These are phyloP conservation scores for Adiantum capillusveneris DNA, from an alignment of 75 land plant species.

Conservation along the genomic window DNA sequence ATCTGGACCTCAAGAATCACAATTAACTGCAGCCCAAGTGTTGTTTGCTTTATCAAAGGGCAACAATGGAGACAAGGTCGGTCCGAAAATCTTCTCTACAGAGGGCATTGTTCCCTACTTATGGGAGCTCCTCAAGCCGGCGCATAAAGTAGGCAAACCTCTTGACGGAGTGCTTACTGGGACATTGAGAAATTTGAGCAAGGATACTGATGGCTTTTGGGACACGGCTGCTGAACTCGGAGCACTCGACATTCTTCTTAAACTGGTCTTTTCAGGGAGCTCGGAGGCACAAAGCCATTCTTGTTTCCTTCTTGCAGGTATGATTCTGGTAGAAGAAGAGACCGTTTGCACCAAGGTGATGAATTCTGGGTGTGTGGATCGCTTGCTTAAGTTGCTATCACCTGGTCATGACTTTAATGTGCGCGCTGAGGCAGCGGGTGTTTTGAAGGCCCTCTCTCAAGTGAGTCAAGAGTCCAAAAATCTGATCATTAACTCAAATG, in stretches of 20 bases:
- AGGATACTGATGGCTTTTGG: conserved; percentile 41
- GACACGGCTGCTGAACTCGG: conserved; percentile 28
- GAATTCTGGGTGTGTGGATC: conserved; percentile 17
- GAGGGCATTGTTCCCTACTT: conserved; percentile 40
- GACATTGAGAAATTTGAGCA: conserved; percentile 35
- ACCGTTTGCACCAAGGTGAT: conserved; percentile 24
- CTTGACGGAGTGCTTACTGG: conserved; percentile 40
- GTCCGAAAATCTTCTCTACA: conserved; percentile 41
- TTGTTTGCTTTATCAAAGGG: conserved; percentile 34
- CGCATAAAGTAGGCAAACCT: conserved; percentile 16
- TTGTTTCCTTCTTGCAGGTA: conserved; percentile 34
- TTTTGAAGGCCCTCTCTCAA: conserved; percentile 30
- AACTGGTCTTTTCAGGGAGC: conserved; percentile 13
- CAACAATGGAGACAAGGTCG: conserved; percentile 39
- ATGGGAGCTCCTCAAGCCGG: conserved; percentile 36
- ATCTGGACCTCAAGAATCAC: conserved; percentile 28
- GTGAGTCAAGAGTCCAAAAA: conserved; percentile 22
- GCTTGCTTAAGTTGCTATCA: conserved; percentile 28
- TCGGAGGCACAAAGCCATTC: conserved; percentile 35
- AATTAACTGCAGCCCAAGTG: conserved; percentile 35
- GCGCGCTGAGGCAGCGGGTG: conserved; percentile 48
- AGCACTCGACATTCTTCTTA: conserved; percentile 32
- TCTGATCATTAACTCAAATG: conserved; percentile 32
- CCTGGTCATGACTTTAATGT: conserved; percentile 29
- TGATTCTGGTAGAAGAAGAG: conserved; percentile 25